Percentiles rank a stretch among this genome's conserved stretches.
Conservation (phyloP, 805 yeast species). For the Starmerella apis region DNA sequence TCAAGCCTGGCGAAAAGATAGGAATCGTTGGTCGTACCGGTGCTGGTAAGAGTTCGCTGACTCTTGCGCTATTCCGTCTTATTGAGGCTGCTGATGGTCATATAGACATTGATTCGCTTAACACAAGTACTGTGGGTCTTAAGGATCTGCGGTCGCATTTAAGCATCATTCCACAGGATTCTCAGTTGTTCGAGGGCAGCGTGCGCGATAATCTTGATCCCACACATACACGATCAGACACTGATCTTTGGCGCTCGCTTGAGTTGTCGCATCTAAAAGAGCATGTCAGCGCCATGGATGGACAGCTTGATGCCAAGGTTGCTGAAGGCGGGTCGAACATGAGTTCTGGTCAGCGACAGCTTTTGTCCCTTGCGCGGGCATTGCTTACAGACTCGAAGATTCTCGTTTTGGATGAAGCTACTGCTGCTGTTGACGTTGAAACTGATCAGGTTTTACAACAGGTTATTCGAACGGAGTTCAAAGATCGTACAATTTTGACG, state of each 20-base stretch:
- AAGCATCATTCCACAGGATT: constrained; percentile 87
- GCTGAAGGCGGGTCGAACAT: constrained; percentile 76
- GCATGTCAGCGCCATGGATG: constrained; percentile 48
- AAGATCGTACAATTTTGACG: constrained; percentile 68
- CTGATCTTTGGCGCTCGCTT: constrained; percentile 72
- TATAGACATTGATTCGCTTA: constrained; percentile 59
- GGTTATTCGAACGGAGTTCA: constrained; percentile 64
- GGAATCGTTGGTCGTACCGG: constrained; percentile 98
- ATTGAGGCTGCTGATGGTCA: constrained; percentile 67
- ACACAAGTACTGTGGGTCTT: constrained; percentile 60
- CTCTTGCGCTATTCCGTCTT: constrained; percentile 72
- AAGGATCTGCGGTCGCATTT: constrained; percentile 64
- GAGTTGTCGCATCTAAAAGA: constrained; percentile 66
- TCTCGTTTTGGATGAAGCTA: constrained; percentile 77
- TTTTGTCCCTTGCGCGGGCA: constrained; percentile 75
- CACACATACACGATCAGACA: constrained; percentile 52
- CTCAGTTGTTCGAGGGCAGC: constrained; percentile 83
- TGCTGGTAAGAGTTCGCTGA: constrained; percentile 84
- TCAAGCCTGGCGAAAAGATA: constrained; percentile 69
- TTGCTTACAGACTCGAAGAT: constrained; percentile 64
- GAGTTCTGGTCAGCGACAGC: constrained; percentile 80
- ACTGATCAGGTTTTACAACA: constrained; percentile 72
- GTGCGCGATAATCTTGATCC: constrained; percentile 84
- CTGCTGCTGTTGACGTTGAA: constrained; percentile 81
- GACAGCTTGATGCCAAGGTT: constrained; percentile 47